phyloP scores from a whole-genome alignment of 495 filamentous ascomycete genomes.

The Sordaria brevicollis region DNA sequence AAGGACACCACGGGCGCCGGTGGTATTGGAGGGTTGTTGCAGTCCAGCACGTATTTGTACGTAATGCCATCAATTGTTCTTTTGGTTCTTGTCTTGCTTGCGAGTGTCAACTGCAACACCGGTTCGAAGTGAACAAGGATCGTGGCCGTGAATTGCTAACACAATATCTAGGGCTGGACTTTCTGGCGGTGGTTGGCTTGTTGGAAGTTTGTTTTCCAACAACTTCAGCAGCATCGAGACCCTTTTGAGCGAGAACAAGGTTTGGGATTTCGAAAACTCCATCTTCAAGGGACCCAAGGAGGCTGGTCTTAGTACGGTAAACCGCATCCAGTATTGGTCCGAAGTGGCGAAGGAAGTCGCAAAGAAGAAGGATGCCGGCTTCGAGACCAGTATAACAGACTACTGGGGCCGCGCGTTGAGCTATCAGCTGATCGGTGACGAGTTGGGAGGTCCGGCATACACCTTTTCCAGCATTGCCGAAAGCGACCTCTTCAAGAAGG shows the following conservation, averaged over 20 bases:
- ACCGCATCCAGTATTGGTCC: slow-evolving; percentile 54
- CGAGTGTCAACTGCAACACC: background rate
- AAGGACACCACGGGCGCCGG: slow-evolving; percentile 52
- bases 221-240: slow-evolving; percentile 71
- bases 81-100: background rate
- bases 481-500: slow-evolving; percentile 54
- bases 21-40: slow-evolving; percentile 75
- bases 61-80: background rate
- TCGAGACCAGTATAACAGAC: slow-evolving; percentile 72
- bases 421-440: slow-evolving; percentile 73
- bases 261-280: slow-evolving; percentile 71
- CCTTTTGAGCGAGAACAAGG: slow-evolving; percentile 47
- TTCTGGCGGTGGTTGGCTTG: slow-evolving; percentile 81
- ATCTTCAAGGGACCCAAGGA: slow-evolving; percentile 49
- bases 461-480: slow-evolving; percentile 84
- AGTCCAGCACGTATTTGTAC: slow-evolving; percentile 68
- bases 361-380: slow-evolving; percentile 60
- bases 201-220: slow-evolving; percentile 77
- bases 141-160: slow-evolving; percentile 1
- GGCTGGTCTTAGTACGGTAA: slow-evolving; percentile 24
- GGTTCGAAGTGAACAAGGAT: background rate
- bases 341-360: slow-evolving; percentile 51
- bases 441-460: slow-evolving; percentile 64
- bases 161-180: slow-evolving; percentile 45
- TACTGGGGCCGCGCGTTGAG: slow-evolving; percentile 76